A percentile compares a stretch with the other conserved stretches of the same genome.
These are phyloP conservation scores for Mrakia frigida DNA, from an alignment of 768 basidiomycete genomes.

Conservation along the genomic window DNA sequence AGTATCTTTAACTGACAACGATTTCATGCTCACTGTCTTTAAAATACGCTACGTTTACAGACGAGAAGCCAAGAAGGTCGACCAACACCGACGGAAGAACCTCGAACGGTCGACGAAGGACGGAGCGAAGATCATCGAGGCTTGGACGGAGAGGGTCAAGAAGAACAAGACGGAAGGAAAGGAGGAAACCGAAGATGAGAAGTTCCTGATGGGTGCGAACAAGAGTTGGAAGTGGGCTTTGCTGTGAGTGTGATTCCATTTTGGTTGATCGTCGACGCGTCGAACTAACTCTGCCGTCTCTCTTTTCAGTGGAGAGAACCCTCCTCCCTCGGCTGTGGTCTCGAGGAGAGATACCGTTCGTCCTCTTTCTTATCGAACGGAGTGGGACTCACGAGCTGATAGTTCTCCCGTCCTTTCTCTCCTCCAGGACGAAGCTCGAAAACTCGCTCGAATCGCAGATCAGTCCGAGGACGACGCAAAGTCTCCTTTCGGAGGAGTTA, in stretches of 20 bases:
- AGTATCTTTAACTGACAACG: not conserved
- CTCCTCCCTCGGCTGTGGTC: slow-evolving; percentile 87
- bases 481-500: slow-evolving; percentile 38
- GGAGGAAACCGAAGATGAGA: slow-evolving; percentile 34
- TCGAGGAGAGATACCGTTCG: slow-evolving; percentile 72
- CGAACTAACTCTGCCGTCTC: not conserved
- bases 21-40: not conserved
- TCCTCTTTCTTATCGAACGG: not conserved
- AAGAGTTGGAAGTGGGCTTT: slow-evolving; percentile 63
- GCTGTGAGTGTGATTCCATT: slow-evolving; percentile 71
- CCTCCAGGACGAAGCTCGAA: slow-evolving; percentile 42
- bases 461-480: slow-evolving; percentile 38
- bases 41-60: not conserved
- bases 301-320: slow-evolving; percentile 55
- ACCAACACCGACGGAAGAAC: slow-evolving; percentile 62
- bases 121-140: slow-evolving; percentile 53
- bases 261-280: not conserved
- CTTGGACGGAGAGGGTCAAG: slow-evolving; percentile 48
- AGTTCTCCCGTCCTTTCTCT: not conserved
- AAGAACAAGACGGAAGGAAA: slow-evolving; percentile 36
- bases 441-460: slow-evolving; percentile 43
- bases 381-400: not conserved
- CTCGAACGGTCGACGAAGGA: slow-evolving; percentile 63
- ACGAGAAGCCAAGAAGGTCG: slow-evolving; percentile 54
- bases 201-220: slow-evolving; percentile 47